Conservation (phyloP, 352 stramenopile genomes). For the Bremia lactucae region DNA sequence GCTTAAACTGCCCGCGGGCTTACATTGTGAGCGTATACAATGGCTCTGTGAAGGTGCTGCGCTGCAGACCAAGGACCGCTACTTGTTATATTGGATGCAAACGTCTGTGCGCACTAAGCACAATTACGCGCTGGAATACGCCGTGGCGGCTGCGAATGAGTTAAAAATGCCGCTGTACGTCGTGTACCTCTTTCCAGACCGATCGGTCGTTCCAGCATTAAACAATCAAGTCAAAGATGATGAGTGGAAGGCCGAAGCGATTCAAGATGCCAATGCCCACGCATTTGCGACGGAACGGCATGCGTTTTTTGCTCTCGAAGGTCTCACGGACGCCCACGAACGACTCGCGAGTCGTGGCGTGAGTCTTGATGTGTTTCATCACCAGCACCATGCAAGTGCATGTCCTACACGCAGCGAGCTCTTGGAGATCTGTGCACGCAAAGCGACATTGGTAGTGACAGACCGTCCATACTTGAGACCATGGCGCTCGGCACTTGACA, state of each 20-base stretch:
- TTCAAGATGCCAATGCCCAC: conserved; percentile 49
- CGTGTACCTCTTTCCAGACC: conserved; percentile 60
- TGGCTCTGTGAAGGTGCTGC: conserved; percentile 58
- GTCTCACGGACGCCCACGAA: conserved; percentile 34
- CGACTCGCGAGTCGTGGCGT: conserved; percentile 37
- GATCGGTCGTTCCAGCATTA: conserved; percentile 22
- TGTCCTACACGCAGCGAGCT: conserved; percentile 26
- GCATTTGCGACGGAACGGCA: conserved; percentile 60
- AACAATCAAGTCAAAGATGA: conserved; percentile 6
- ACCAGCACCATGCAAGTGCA: conserved; percentile 17
- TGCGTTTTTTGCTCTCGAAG: conserved; percentile 64
- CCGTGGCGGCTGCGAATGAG: conserved; percentile 51
- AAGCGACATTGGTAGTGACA: conserved; percentile 60
- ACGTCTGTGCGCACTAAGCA: conserved; percentile 70
- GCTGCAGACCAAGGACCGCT: conserved; percentile 7
- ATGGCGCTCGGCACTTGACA: conserved; percentile 30
- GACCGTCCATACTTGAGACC: conserved; percentile 68
- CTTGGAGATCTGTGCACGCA: conserved; percentile 28
- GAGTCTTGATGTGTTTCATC: conserved; percentile 55
- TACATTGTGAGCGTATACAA: conserved; percentile 58
- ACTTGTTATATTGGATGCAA: conserved; percentile 85
- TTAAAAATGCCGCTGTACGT: conserved; percentile 63
- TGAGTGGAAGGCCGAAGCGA: conserved; percentile 22
- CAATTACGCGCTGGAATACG: conserved; percentile 78
- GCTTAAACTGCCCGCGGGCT: conserved; percentile 42